Evolutionary conservation across 345 rosid species (phyloP).

Genomic region (Eucalyptus sp.): DNA sequence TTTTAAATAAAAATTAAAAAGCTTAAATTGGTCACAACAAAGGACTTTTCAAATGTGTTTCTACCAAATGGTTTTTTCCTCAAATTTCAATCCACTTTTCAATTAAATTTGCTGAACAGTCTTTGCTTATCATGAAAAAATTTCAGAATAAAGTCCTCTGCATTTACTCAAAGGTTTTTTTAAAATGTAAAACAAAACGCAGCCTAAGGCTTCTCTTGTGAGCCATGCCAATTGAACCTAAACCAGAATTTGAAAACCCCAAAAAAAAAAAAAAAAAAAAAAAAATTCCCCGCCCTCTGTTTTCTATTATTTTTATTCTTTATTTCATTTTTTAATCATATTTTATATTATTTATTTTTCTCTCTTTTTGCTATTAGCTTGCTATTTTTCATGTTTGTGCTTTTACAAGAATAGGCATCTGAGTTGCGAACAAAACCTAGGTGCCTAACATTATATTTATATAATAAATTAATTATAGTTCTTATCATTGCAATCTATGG

Average conservation of each 20-base stretch:
- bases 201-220: not conserved
- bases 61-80: not conserved
- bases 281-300: no score
- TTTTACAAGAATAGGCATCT: not conserved
- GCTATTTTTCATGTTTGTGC: not conserved
- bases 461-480: no score
- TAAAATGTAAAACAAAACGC: not conserved
- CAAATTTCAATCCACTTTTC: not conserved
- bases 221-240: not conserved
- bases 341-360: no score
- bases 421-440: not conserved
- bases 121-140: not conserved
- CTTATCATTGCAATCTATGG: not conserved
- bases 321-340: no score
- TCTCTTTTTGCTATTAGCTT: not conserved
- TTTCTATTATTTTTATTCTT: not conserved
- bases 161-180: no score
- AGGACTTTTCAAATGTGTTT: not conserved
- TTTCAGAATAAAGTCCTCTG: rapidly evolving
- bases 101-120: no score
- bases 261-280: no score
- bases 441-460: not conserved
- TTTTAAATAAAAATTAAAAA: no score
- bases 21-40: no score
- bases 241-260: not conserved